phyloP scores from a whole-genome alignment of 208 protist species.

The Crithidia bombi region DNA sequence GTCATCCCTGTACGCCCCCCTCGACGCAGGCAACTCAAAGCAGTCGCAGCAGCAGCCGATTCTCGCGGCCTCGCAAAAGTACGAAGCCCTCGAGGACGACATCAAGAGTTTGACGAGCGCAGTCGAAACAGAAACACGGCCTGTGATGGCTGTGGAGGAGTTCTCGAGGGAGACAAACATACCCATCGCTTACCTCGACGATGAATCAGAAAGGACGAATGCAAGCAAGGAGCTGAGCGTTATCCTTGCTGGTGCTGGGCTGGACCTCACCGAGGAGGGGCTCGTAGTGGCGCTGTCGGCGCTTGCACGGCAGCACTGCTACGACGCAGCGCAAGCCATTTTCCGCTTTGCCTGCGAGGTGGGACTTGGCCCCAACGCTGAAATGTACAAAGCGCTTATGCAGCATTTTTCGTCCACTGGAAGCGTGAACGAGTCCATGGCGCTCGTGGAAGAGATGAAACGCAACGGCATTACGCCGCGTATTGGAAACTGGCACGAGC shows the following conservation, averaged over 20 bases:
- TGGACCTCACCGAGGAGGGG: conserved; percentile 87
- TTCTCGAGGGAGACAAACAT: conserved; percentile 60
- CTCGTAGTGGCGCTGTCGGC: conserved; percentile 73
- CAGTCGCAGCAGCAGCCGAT: not conserved
- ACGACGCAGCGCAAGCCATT: conserved; percentile 63
- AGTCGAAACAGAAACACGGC: not conserved
- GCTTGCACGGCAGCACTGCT: conserved; percentile 64
- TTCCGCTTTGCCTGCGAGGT: conserved; percentile 75
- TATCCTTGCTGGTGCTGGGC: conserved; percentile 59
- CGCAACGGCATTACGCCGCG: conserved; percentile 78
- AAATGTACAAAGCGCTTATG: conserved; percentile 89
- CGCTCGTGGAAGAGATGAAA: conserved; percentile 91
- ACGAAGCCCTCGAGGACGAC: conserved; percentile 52
- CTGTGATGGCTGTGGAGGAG: conserved; percentile 45
- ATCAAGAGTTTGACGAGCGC: conserved; percentile 10
- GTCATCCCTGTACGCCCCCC: conserved; percentile 48
- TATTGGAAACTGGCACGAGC: conserved; percentile 93
- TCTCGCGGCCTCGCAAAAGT: conserved; percentile 27
- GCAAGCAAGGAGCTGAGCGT: conserved; percentile 77
- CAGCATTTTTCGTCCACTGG: conserved; percentile 56
- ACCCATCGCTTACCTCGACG: conserved; percentile 88
- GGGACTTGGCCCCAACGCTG: conserved; percentile 72
- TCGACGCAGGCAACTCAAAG: not conserved
- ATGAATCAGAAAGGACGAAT: conserved; percentile 73
- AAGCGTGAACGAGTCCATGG: conserved; percentile 79